Evolutionary conservation across 805 yeast genomes (phyloP).

Genomic region (Candida silvatica): DNA sequence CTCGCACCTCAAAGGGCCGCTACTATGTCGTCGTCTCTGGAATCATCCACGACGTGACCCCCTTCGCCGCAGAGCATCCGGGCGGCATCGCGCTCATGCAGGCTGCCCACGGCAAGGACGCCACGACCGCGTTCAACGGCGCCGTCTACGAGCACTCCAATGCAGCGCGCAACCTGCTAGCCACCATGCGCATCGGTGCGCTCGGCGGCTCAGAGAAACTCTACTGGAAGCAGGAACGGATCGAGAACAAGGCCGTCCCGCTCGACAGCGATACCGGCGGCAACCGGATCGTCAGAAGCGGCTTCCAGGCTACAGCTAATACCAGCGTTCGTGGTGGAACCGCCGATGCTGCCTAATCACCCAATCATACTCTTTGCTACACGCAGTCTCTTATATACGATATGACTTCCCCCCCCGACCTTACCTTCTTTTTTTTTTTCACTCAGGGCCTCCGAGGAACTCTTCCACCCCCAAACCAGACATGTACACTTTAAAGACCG

Average conservation of each 20-base stretch:
- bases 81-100: constrained; percentile 78
- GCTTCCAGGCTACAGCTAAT: constrained; percentile 46
- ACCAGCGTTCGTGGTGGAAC: constrained; percentile 36
- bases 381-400: no score
- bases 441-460: no score
- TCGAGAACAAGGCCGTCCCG: constrained; percentile 56
- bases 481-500: no score
- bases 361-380: no score
- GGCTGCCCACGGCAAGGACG: constrained; percentile 87
- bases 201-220: constrained; percentile 76
- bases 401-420: no score
- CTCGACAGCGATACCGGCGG: constrained; percentile 47
- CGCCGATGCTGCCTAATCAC: constrained; percentile 50
- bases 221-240: constrained; percentile 71
- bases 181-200: constrained; percentile 91
- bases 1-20: constrained; percentile 20
- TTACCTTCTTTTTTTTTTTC: no score
- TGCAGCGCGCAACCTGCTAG: constrained; percentile 84
- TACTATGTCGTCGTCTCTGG: constrained; percentile 80
- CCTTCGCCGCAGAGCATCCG: constrained; percentile 87
- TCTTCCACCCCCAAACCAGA: no score
- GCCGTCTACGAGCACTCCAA: constrained; percentile 91
- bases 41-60: constrained; percentile 88
- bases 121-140: constrained; percentile 89
- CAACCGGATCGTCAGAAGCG: constrained; percentile 48